Percentiles rank a stretch among this genome's conserved stretches.
These are phyloP conservation scores for Closterium sp. DNA, from an alignment of 139 green algal species.

Conservation along the genomic window DNA sequence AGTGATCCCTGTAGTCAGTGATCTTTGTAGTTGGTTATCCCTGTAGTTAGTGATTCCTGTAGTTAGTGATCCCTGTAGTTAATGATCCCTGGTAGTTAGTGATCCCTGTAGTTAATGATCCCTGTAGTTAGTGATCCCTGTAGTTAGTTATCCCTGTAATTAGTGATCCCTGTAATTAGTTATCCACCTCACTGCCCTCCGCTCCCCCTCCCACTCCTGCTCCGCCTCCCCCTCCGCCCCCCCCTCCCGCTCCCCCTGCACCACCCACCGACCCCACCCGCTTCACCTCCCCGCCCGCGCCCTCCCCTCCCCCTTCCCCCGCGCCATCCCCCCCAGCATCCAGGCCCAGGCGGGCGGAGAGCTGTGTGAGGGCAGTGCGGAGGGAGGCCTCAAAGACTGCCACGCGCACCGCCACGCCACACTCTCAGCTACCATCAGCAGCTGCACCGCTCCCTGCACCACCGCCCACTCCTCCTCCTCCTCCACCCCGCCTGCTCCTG, in stretches of 20 bases:
- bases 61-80: too few relatives aligned
- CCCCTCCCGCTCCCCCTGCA: too few relatives aligned
- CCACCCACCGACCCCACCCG: neutral
- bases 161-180: too few relatives aligned
- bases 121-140: too few relatives aligned
- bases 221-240: neutral
- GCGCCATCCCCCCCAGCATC: neutral
- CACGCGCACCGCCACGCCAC: slow-evolving; percentile 32
- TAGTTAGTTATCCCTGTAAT: too few relatives aligned
- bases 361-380: slow-evolving; percentile 15
- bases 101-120: too few relatives aligned
- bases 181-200: slow-evolving; percentile 14
- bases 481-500: neutral
- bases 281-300: neutral
- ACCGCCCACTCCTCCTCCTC: slow-evolving; percentile 49
- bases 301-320: neutral
- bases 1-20: too few relatives aligned
- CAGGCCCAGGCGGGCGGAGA: neutral
- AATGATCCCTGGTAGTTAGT: too few relatives aligned
- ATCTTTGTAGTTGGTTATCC: too few relatives aligned
- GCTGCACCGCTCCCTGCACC: slow-evolving; percentile 57
- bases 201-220: neutral
- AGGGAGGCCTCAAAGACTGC: slow-evolving; percentile 51
- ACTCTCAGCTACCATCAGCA: slow-evolving; percentile 58
- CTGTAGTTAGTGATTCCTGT: too few relatives aligned